Conservation (phyloP, 192 early-diverging fungal species). For the Entomortierella lignicola region DNA sequence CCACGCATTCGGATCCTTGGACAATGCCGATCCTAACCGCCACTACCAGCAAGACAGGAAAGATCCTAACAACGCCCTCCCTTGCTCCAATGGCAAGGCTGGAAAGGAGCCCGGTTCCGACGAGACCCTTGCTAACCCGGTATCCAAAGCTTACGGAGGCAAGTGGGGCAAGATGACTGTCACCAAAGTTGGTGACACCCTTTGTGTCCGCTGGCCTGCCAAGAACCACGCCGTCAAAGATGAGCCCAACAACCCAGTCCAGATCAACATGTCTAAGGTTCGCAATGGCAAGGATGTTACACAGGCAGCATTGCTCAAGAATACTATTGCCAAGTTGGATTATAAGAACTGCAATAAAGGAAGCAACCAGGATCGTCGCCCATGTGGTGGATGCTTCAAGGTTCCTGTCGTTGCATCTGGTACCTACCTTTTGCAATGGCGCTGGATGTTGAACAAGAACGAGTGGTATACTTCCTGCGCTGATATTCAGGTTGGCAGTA, state of each 20-base stretch:
- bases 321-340: conserved; percentile 17
- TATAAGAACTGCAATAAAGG: conserved; percentile 34
- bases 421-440: conserved; percentile 36
- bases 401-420: conserved; percentile 31
- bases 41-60: conserved; percentile 37
- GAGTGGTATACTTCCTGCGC: conserved; percentile 49
- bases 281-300: conserved; percentile 7
- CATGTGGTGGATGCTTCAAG: conserved; percentile 51
- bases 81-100: conserved; percentile 23
- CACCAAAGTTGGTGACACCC: conserved; percentile 23
- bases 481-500: conserved; percentile 6
- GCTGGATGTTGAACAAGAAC: conserved; percentile 47
- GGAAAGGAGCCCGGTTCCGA: conserved; percentile 23
- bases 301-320: conserved; percentile 27
- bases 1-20: conserved; percentile 28
- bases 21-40: conserved; percentile 13
- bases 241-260: conserved; percentile 15
- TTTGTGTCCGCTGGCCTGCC: conserved; percentile 45
- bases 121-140: conserved; percentile 33
- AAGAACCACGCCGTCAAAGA: conserved; percentile 36
- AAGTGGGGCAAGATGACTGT: conserved; percentile 31
- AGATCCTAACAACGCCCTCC: conserved; percentile 10
- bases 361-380: conserved; percentile 15
- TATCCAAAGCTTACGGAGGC: conserved; percentile 27
- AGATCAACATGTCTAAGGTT: conserved; percentile 33